A percentile compares a stretch with the other conserved stretches of the same genome.
Evolutionary conservation across 176 grass and related monocot genomes (phyloP).

Genomic region (Cenchrus americanus): DNA sequence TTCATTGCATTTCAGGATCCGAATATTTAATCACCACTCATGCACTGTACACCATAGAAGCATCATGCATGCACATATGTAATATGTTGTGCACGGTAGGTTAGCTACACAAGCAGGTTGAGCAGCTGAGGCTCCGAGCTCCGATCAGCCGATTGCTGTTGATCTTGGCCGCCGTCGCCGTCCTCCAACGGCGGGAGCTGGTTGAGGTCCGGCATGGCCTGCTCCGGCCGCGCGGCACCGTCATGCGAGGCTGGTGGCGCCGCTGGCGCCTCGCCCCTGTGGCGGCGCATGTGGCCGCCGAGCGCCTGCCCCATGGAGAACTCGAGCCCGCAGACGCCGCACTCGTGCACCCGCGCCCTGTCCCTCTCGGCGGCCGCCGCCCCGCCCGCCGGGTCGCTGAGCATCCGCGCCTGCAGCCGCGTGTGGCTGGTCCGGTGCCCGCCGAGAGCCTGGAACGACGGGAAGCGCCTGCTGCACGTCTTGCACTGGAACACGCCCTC

Average conservation of each 20-base stretch:
- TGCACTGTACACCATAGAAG: background rate
- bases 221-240: background rate
- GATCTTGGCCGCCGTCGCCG: background rate
- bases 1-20: background rate
- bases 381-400: slow-evolving; percentile 11
- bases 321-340: slow-evolving; percentile 73
- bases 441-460: slow-evolving; percentile 68
- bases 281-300: slow-evolving; percentile 76
- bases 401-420: slow-evolving; percentile 58
- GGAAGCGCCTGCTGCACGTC: slow-evolving; percentile 65
- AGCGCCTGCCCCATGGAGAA: slow-evolving; percentile 84
- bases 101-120: slow-evolving; percentile 50
- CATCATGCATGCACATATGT: background rate
- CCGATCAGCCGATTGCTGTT: background rate
- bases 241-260: background rate
- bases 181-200: slow-evolving; percentile 45
- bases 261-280: slow-evolving; percentile 39
- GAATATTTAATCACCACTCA: background rate
- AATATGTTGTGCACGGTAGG: background rate
- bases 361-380: slow-evolving; percentile 24
- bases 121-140: slow-evolving; percentile 32
- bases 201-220: slow-evolving; percentile 56
- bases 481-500: slow-evolving; percentile 78
- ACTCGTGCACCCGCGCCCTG: slow-evolving; percentile 58
- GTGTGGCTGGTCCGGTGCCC: slow-evolving; percentile 76